A percentile compares a stretch with the other conserved stretches of the same genome.
phyloP scores from a whole-genome alignment of 495 filamentous ascomycete genomes.

The Thozetella sp. region DNA sequence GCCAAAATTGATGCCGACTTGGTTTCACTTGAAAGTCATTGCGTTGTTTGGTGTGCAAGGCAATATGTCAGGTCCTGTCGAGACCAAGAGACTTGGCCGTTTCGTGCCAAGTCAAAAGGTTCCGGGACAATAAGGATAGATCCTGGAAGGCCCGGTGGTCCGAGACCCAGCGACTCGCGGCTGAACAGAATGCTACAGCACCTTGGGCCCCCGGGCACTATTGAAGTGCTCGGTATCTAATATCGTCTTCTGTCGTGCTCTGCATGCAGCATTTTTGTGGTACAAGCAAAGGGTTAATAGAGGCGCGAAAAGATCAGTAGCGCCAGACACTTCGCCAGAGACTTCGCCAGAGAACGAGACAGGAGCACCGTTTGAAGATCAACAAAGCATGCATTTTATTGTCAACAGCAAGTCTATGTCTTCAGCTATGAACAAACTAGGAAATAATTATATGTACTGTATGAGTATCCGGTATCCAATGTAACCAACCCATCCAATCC shows the following conservation, averaged over 20 bases:
- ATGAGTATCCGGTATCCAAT: not conserved
- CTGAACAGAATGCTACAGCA: too few relatives aligned
- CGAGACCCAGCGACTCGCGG: too few relatives aligned
- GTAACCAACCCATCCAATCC: not conserved
- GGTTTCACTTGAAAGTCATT: not conserved
- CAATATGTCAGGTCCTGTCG: not conserved
- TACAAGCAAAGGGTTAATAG: too few relatives aligned
- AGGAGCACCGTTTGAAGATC: not conserved
- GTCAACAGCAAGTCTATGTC: slow-evolving; percentile 1
- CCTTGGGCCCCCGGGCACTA: too few relatives aligned
- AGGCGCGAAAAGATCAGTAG: too few relatives aligned
- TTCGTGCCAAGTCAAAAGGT: too few relatives aligned
- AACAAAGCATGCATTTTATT: not conserved
- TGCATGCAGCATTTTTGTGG: too few relatives aligned
- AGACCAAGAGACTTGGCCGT: not conserved
- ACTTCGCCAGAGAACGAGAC: not conserved
- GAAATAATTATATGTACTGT: slow-evolving; percentile 1
- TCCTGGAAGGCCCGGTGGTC: too few relatives aligned
- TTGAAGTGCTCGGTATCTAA: too few relatives aligned
- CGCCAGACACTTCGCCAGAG: too few relatives aligned
- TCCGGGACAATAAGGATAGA: too few relatives aligned
- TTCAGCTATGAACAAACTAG: not conserved
- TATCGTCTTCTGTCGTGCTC: too few relatives aligned
- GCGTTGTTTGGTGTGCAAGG: not conserved
- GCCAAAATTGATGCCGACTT: not conserved